Evolutionary conservation across 768 basidiomycete genomes (phyloP).

Genomic region (Russula earlei): DNA sequence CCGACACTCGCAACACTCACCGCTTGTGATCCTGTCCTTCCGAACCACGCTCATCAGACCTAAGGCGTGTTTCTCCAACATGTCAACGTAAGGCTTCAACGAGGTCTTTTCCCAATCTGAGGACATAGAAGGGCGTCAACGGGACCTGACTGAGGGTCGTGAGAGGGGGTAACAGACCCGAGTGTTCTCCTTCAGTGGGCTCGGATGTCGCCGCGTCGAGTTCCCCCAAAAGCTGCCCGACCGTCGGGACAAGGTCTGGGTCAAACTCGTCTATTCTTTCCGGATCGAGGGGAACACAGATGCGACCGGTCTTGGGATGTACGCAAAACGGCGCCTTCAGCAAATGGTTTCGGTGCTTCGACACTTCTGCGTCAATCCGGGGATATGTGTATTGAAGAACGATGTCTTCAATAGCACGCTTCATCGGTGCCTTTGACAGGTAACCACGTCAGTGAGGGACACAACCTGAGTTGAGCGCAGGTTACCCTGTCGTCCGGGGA

Average conservation of each 20-base stretch:
- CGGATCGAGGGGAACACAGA: slow-evolving; percentile 91
- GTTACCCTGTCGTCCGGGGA: slow-evolving; percentile 29
- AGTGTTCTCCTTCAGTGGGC: slow-evolving; percentile 8
- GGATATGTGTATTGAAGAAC: slow-evolving; percentile 93
- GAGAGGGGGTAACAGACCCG: slow-evolving; percentile 7
- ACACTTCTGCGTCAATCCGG: slow-evolving; percentile 92
- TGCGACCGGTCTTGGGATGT: slow-evolving; percentile 90
- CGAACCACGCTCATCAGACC: slow-evolving; percentile 49
- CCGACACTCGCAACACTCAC: slow-evolving; percentile 21
- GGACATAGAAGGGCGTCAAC: neutral
- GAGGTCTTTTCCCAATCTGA: slow-evolving; percentile 82
- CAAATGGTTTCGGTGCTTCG: slow-evolving; percentile 94
- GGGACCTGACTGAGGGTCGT: neutral
- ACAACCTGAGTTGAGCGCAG: neutral
- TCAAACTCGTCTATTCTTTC: slow-evolving; percentile 67
- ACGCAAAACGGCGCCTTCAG: slow-evolving; percentile 96
- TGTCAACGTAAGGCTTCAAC: slow-evolving; percentile 79
- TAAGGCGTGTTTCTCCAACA: slow-evolving; percentile 68
- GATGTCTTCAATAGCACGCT: slow-evolving; percentile 69
- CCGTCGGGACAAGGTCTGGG: slow-evolving; percentile 79
- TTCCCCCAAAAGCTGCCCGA: slow-evolving; percentile 72
- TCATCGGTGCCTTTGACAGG: slow-evolving; percentile 27
- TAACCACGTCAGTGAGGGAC: neutral
- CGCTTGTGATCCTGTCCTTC: slow-evolving; percentile 38
- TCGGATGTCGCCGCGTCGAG: slow-evolving; percentile 39